A percentile compares a stretch with the other conserved stretches of the same genome.
Evolutionary conservation across 805 yeast species (phyloP).

Genomic region (Brettanomyces naardenensis): DNA sequence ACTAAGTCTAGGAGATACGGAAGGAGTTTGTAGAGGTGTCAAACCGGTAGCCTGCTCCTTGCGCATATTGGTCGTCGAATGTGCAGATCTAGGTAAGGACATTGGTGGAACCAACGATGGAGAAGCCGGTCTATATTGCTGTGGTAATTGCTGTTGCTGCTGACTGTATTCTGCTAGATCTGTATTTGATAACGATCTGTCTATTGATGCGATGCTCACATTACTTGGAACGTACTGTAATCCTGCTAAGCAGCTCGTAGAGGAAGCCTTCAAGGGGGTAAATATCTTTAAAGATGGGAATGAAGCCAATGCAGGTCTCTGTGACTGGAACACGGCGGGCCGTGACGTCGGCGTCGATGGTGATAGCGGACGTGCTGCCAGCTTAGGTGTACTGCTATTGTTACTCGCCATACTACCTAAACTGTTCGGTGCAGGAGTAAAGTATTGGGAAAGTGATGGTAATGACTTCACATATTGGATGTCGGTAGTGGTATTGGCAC

Average conservation of each 20-base stretch:
- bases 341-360: neutral
- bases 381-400: neutral
- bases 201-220: slow-evolving; percentile 1
- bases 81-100: slow-evolving; percentile 17
- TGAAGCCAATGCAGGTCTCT: neutral
- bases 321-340: neutral
- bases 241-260: neutral
- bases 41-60: slow-evolving; percentile 20
- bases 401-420: no score
- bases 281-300: slow-evolving; percentile 4
- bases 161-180: slow-evolving; percentile 31
- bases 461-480: slow-evolving; percentile 39
- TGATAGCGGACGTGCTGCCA: neutral
- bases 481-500: slow-evolving; percentile 6
- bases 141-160: slow-evolving; percentile 27
- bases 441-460: slow-evolving; percentile 45
- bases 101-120: slow-evolving; percentile 25
- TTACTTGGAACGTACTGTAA: neutral
- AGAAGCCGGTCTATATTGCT: slow-evolving; percentile 44
- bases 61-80: slow-evolving; percentile 12
- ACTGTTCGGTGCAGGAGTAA: slow-evolving; percentile 13
- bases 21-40: slow-evolving; percentile 30
- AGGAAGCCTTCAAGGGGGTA: slow-evolving; percentile 1
- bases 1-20: slow-evolving; percentile 27
- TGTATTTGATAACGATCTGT: slow-evolving; percentile 31